Percentiles rank a stretch among this genome's conserved stretches.
Evolutionary conservation across 169 alveolate genomes (phyloP).

Genomic region (Blepharisma undulans): DNA sequence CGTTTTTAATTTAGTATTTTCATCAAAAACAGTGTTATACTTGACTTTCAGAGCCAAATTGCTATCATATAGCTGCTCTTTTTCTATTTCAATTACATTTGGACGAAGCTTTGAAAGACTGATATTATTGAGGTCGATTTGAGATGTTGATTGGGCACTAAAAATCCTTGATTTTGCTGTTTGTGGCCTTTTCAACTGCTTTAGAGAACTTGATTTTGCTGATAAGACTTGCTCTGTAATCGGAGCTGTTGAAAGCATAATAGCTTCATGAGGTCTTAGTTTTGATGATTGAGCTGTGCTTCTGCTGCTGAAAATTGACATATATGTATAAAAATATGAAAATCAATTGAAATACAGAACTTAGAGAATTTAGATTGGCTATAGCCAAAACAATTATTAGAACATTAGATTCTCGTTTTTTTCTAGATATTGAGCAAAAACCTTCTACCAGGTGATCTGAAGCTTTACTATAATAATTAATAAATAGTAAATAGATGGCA

Average conservation of each 20-base stretch:
- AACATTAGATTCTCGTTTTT: too few relatives aligned
- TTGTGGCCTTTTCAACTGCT: background rate
- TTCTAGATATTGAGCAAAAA: too few relatives aligned
- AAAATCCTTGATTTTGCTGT: background rate
- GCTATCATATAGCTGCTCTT: slow-evolving; percentile 33
- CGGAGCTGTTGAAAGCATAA: background rate
- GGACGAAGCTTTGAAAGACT: slow-evolving; percentile 4
- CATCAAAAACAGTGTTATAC: background rate
- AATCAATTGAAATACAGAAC: too few relatives aligned
- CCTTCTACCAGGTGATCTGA: too few relatives aligned
- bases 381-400: too few relatives aligned
- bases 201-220: background rate
- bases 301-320: background rate
- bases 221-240: background rate
- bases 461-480: too few relatives aligned
- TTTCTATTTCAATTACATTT: background rate
- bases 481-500: too few relatives aligned
- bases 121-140: background rate
- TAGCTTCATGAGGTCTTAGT: background rate
- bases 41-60: slow-evolving; percentile 26
- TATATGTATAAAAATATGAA: too few relatives aligned
- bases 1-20: background rate
- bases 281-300: background rate
- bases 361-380: too few relatives aligned
- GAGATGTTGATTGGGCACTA: background rate